Conservation (phyloP, 139 green algal genomes). For the Nannochloris sp. region DNA sequence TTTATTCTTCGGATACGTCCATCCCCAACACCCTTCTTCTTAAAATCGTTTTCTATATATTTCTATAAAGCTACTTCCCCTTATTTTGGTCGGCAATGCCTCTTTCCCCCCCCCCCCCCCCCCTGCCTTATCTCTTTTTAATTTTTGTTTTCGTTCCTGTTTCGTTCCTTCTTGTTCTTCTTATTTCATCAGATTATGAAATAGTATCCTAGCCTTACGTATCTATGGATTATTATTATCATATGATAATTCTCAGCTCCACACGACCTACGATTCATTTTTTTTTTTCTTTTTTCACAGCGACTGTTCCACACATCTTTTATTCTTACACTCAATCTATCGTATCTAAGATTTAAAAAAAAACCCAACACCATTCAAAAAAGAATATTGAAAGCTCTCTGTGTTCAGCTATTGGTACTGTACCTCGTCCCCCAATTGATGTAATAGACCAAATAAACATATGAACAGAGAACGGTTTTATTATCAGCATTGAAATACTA, state of each 20-base stretch:
- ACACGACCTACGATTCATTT: no score
- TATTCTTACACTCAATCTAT: not conserved
- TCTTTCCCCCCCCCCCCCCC: not conserved
- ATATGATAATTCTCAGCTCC: no score
- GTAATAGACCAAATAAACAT: no score
- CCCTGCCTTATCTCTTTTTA: not conserved
- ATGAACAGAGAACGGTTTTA: no score
- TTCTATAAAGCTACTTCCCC: not conserved
- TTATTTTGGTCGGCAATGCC: no score
- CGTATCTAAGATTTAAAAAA: not conserved
- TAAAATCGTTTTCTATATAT: not conserved
- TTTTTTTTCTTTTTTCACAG: not conserved
- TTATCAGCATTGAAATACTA: not conserved
- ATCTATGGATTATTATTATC: not conserved
- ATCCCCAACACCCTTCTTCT: not conserved
- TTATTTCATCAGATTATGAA: no score
- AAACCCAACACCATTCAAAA: no score
- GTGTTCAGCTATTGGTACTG: no score
- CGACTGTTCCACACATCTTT: not conserved
- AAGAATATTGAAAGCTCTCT: no score
- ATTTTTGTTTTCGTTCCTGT: not conserved
- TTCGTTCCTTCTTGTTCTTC: not conserved
- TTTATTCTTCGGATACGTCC: not conserved
- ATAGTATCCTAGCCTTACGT: not conserved
- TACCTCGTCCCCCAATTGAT: no score